Conservation (phyloP, 2,329 filamentous ascomycete species). For the Trichoderma endophyticum region DNA sequence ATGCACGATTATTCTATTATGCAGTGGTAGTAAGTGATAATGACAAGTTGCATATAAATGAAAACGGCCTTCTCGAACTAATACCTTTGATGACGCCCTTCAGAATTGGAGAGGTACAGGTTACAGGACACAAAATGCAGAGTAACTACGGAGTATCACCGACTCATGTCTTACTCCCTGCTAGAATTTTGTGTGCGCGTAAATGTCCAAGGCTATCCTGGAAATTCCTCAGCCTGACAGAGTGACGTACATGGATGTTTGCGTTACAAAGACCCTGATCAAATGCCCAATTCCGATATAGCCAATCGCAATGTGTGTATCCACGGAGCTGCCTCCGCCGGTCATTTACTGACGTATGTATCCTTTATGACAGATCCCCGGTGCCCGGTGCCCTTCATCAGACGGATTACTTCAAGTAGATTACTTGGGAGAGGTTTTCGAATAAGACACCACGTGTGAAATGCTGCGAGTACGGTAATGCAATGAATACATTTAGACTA, state of each 20-base stretch:
- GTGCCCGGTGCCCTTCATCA: not conserved
- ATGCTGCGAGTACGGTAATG: not conserved
- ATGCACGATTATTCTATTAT: not conserved
- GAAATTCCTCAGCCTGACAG: not conserved
- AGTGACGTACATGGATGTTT: slow-evolving; percentile 1
- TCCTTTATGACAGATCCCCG: not conserved
- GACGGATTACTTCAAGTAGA: not conserved
- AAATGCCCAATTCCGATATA: not conserved
- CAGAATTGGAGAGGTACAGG: not conserved
- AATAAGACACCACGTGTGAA: not conserved
- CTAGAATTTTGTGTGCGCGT: not conserved
- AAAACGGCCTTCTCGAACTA: not conserved
- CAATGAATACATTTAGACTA: not conserved
- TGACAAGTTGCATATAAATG: not conserved
- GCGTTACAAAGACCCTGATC: not conserved
- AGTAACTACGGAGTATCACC: not conserved
- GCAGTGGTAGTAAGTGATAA: not conserved
- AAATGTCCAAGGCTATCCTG: not conserved
- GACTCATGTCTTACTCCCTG: not conserved
- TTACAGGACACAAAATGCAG: not conserved
- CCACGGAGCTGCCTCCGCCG: not conserved
- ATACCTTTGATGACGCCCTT: not conserved
- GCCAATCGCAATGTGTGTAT: not conserved
- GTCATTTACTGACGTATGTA: not conserved
- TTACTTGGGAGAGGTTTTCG: not conserved